Evolutionary conservation across 2,329 filamentous ascomycete species (phyloP).

Genomic region (Clonostachys chloroleuca): DNA sequence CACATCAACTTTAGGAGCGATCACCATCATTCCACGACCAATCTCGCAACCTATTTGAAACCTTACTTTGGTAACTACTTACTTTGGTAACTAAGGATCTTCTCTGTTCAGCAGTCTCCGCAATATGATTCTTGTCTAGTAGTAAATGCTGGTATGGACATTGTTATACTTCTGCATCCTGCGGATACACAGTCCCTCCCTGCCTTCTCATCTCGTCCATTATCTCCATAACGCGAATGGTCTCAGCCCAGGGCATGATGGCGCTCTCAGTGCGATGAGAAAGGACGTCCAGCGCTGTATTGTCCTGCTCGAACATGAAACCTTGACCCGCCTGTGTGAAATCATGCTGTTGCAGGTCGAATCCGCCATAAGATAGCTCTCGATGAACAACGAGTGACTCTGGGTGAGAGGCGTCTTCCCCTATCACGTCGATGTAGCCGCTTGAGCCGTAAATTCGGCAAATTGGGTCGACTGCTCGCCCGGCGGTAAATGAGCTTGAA

Average conservation of each 20-base stretch:
- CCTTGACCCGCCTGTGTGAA: slow-evolving; percentile 26
- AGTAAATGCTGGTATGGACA: no score
- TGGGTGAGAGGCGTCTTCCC: slow-evolving; percentile 21
- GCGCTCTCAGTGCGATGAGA: slow-evolving; percentile 27
- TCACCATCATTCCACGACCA: no score
- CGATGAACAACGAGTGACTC: slow-evolving; percentile 26
- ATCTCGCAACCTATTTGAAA: no score
- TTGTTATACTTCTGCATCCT: slow-evolving; percentile 16
- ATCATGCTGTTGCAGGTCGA: no score
- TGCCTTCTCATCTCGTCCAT: slow-evolving; percentile 38
- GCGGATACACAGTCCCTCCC: slow-evolving; percentile 19
- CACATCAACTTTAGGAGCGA: no score
- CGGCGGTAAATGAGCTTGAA: slow-evolving; percentile 30
- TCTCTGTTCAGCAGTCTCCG: no score
- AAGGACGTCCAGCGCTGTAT: slow-evolving; percentile 30
- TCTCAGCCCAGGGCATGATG: slow-evolving; percentile 40
- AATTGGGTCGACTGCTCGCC: no score
- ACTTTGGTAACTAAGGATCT: no score
- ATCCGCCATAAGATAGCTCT: slow-evolving; percentile 23
- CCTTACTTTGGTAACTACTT: no score
- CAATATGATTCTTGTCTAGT: no score
- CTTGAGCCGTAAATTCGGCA: slow-evolving; percentile 33
- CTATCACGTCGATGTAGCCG: slow-evolving; percentile 29
- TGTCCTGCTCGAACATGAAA: slow-evolving; percentile 40
- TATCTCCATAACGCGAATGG: slow-evolving; percentile 37